A percentile compares a stretch with the other conserved stretches of the same genome.
phyloP scores from a whole-genome alignment of 1,139 yeast species.

The Pichia sp. region DNA sequence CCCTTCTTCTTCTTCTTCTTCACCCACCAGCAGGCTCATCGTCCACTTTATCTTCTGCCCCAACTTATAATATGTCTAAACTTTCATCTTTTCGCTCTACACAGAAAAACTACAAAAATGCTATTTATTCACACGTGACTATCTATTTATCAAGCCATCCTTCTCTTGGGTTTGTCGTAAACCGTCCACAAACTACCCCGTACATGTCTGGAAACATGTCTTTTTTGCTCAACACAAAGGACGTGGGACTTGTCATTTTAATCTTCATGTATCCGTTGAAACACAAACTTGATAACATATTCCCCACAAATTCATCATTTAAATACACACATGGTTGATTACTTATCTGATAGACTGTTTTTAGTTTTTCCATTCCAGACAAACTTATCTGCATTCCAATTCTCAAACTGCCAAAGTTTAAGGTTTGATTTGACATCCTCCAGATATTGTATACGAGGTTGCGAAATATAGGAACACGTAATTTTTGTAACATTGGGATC shows the following conservation, averaged over 20 bases:
- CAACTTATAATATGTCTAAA: too few species aligned
- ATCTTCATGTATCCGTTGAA: constrained; percentile 52
- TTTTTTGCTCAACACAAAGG: constrained; percentile 44
- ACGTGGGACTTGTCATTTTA: constrained; percentile 42
- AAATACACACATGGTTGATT: background rate
- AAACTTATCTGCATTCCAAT: constrained; percentile 20
- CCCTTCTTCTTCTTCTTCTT: background rate
- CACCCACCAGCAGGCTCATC: background rate
- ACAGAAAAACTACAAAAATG: background rate
- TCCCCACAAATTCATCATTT: constrained; percentile 33
- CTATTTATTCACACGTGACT: background rate
- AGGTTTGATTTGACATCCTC: constrained; percentile 9
- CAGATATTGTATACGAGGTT: constrained; percentile 37
- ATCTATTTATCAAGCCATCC: constrained; percentile 24
- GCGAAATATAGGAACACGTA: constrained; percentile 40
- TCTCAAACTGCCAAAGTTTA: constrained; percentile 17
- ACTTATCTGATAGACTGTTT: constrained; percentile 5
- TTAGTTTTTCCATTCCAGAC: constrained; percentile 5
- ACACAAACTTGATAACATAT: constrained; percentile 43
- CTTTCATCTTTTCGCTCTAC: too few species aligned
- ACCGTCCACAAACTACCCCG: constrained; percentile 32
- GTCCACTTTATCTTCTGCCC: too few species aligned
- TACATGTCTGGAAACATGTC: constrained; percentile 43
- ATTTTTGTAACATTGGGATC: constrained; percentile 36
- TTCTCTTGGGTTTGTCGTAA: constrained; percentile 22